Evolutionary conservation across 345 rosid species (phyloP).

Genomic region (Salix purpurea): DNA sequence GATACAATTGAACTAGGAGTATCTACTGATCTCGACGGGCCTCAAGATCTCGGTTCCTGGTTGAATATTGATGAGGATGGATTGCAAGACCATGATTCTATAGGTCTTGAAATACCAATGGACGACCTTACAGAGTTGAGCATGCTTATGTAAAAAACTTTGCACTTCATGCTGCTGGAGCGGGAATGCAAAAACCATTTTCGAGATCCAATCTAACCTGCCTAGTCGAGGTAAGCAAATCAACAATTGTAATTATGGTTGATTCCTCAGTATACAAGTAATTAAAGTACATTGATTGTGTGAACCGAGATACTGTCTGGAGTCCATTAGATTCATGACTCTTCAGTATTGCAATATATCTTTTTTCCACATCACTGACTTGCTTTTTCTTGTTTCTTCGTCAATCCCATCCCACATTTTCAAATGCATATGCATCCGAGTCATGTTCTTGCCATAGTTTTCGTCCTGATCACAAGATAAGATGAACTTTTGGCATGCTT

Average conservation of each 20-base stretch:
- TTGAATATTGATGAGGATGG: constrained; percentile 64
- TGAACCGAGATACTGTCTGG: neutral
- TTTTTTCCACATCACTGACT: neutral
- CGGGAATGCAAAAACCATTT: neutral
- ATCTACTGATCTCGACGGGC: constrained; percentile 29
- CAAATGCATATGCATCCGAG: neutral
- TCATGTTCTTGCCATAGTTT: neutral
- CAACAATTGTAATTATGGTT: neutral
- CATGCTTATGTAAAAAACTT: constrained; percentile 27
- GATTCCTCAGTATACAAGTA: constrained; percentile 5
- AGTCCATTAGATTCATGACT: no score
- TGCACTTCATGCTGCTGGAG: neutral
- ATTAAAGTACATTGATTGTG: neutral
- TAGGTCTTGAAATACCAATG: constrained; percentile 88
- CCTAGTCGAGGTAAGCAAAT: neutral
- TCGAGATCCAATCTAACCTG: neutral
- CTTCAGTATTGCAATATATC: neutral
- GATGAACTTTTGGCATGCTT: no score
- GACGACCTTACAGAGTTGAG: constrained; percentile 68
- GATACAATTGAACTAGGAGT: constrained; percentile 46
- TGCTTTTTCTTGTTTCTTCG: neutral
- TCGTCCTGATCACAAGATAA: neutral
- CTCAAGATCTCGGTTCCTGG: constrained; percentile 60
- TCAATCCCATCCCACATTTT: neutral
- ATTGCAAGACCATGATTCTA: constrained; percentile 64